phyloP scores from a whole-genome alignment of 176 grass and related monocot species.

The barley (Hordeum vulgare) region MorexV3_pseudomolecules_assembly NC_058521.1:502868572-502869071 shows the following conservation, averaged over 20 bases:
- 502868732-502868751: constrained; percentile 74
- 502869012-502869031: constrained; percentile 10
- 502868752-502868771: constrained; percentile 48
- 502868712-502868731: constrained; percentile 74
- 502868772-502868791: not conserved
- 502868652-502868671: constrained; percentile 84
- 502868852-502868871: not conserved
- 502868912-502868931: not conserved
- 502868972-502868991: not conserved
- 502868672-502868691: constrained; percentile 49
- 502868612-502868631: constrained; percentile 73
- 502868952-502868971: not conserved
- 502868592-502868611: constrained; percentile 81
- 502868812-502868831: not conserved
- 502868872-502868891: constrained; percentile 8
- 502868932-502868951: not conserved
- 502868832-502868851: not conserved
- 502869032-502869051: not conserved
- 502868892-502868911: not conserved
- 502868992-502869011: not conserved
- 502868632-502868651: constrained; percentile 53
- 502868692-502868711: constrained; percentile 68
- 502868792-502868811: not conserved
- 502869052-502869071: not conserved
- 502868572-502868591: constrained; percentile 71